Conservation (phyloP, 2,329 filamentous ascomycete species). For the Aspergillus pseudoviridinutans region DNA sequence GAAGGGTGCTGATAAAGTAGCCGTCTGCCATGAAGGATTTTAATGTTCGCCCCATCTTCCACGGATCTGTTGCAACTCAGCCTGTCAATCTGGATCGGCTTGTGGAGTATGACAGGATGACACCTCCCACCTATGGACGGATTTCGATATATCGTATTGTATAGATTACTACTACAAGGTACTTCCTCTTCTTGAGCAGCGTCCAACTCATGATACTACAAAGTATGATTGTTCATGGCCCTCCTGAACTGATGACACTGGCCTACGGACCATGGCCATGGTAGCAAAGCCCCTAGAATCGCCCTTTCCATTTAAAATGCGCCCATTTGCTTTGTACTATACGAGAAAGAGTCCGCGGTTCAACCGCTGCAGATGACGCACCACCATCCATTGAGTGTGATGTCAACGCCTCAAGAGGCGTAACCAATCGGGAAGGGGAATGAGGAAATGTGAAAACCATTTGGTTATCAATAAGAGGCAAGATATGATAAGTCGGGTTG, state of each 20-base stretch:
- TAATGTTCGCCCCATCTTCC: conserved; percentile 8
- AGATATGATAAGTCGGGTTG: background rate
- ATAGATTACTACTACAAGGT: background rate
- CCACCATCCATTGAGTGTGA: background rate
- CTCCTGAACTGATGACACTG: background rate
- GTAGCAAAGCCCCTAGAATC: background rate
- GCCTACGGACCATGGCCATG: background rate
- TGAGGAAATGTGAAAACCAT: background rate
- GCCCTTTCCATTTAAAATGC: background rate
- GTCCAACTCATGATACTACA: background rate
- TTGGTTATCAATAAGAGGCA: background rate
- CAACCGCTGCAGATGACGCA: conserved; percentile 1
- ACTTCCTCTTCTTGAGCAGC: background rate
- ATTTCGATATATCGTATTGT: background rate
- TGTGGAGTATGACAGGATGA: conserved; percentile 19
- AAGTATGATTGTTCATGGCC: background rate
- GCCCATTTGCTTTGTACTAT: background rate
- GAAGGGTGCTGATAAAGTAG: background rate
- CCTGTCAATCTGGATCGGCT: conserved; percentile 5
- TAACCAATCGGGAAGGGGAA: background rate
- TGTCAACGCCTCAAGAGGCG: background rate
- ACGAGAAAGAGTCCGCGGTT: background rate
- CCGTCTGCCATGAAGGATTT: background rate
- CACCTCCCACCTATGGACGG: background rate
- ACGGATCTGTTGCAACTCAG: conserved; percentile 26